phyloP scores from a whole-genome alignment of 2,329 filamentous ascomycete species.

The Rugonectria rugulosa region DNA sequence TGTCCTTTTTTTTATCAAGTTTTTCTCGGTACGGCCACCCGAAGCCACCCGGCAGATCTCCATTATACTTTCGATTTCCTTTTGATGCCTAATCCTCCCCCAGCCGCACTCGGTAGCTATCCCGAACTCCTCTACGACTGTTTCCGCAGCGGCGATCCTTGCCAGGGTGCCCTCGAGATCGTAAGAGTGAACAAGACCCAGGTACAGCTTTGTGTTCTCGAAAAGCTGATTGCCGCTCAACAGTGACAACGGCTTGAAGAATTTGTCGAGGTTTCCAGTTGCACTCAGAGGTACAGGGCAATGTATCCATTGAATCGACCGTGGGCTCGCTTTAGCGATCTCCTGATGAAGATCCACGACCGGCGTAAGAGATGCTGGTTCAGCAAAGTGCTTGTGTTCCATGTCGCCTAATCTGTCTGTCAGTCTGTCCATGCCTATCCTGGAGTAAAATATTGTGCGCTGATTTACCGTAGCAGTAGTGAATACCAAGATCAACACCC shows the following conservation, averaged over 20 bases:
- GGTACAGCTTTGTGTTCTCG: conserved; percentile 9
- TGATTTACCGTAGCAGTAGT: conserved; percentile 11
- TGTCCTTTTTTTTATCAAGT: no score
- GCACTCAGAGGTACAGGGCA: conserved; percentile 5
- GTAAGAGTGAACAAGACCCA: conserved; percentile 9
- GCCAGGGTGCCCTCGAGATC: conserved; percentile 2
- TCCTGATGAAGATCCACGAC: conserved; percentile 4
- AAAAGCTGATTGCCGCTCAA: background rate
- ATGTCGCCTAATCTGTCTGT: conserved; percentile 2
- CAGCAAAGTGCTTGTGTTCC: conserved; percentile 10
- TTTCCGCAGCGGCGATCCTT: conserved; percentile 1
- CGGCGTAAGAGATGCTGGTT: background rate
- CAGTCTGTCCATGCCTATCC: background rate
- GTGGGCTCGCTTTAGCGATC: background rate
- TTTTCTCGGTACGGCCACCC: background rate
- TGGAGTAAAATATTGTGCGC: background rate
- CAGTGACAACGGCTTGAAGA: background rate
- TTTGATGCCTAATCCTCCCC: background rate
- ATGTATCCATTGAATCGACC: conserved; percentile 7
- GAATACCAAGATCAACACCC: conserved; percentile 8
- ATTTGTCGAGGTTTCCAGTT: conserved; percentile 3
- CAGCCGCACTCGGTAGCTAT: conserved; percentile 12
- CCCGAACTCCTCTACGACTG: conserved; percentile 1
- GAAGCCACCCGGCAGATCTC: background rate
- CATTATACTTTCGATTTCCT: conserved; percentile 8